Evolutionary conservation across 2,329 filamentous ascomycete species (phyloP).

Genomic region (Rosellinia necatrix): DNA sequence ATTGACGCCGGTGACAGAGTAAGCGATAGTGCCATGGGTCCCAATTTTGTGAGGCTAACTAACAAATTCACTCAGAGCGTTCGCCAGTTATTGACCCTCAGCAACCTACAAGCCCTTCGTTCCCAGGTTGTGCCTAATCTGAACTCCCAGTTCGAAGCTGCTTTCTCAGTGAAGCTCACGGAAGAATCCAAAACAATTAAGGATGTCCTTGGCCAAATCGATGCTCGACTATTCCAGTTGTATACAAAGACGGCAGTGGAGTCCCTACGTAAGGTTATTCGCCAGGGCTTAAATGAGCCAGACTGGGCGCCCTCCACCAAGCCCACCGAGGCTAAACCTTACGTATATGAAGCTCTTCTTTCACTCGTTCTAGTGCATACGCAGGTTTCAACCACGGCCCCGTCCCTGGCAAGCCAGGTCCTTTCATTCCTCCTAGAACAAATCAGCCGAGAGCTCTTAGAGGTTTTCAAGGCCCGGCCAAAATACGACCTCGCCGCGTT

Average conservation of each 20-base stretch:
- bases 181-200: conserved; percentile 92
- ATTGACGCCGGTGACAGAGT: conserved; percentile 62
- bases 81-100: conserved; percentile 90
- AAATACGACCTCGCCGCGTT: conserved; percentile 78
- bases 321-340: conserved; percentile 79
- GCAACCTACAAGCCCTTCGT: conserved; percentile 85
- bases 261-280: conserved; percentile 70
- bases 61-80: conserved; percentile 66
- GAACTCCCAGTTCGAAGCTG: conserved; percentile 90
- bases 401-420: conserved; percentile 77
- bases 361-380: conserved; percentile 89
- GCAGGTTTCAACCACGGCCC: conserved; percentile 79
- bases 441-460: conserved; percentile 77
- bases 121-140: conserved; percentile 82
- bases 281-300: conserved; percentile 70
- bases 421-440: conserved; percentile 87
- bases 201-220: conserved; percentile 89
- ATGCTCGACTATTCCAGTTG: conserved; percentile 86
- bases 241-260: conserved; percentile 82
- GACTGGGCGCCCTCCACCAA: conserved; percentile 69
- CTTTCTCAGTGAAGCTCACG: conserved; percentile 91
- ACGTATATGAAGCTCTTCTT: conserved; percentile 87
- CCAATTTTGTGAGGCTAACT: conserved; percentile 33
- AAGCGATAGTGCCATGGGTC: conserved; percentile 37
- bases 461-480: conserved; percentile 69